Conservation (phyloP, 805 yeast genomes). For the Huiozyma sinensis region DNA sequence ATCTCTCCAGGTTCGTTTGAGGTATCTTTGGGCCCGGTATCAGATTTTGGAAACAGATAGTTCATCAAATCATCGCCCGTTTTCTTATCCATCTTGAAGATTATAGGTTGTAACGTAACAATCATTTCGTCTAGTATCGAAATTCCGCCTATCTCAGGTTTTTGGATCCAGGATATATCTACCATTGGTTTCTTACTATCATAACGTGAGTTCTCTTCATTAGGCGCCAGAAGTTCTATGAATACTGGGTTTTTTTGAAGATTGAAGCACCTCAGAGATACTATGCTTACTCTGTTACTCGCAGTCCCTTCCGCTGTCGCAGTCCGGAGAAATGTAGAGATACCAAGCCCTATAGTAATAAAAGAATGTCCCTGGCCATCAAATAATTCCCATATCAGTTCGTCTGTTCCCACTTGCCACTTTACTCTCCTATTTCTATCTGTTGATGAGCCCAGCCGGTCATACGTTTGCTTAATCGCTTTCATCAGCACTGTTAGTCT, state of each 20-base stretch:
- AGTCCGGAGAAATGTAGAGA: constrained; percentile 36
- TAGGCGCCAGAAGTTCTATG: constrained; percentile 43
- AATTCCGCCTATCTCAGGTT: constrained; percentile 58
- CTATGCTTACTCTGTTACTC: constrained; percentile 35
- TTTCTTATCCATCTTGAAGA: constrained; percentile 45
- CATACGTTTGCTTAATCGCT: constrained; percentile 30
- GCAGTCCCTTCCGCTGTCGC: constrained; percentile 46
- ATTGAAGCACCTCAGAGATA: constrained; percentile 42
- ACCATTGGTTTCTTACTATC: constrained; percentile 29
- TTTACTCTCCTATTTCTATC: constrained; percentile 28
- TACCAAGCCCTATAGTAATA: constrained; percentile 42
- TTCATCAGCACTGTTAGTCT: constrained; percentile 36
- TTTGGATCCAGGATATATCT: constrained; percentile 41
- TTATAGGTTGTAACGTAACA: constrained; percentile 42
- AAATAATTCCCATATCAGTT: constrained; percentile 47
- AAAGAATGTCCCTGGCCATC: constrained; percentile 39
- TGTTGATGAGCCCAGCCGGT: constrained; percentile 18
- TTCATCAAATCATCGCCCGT: constrained; percentile 41
- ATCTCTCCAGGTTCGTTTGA: background rate
- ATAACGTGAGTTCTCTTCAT: constrained; percentile 13
- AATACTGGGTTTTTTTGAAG: constrained; percentile 37
- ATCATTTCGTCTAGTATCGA: constrained; percentile 40
- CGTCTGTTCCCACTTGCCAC: constrained; percentile 42
- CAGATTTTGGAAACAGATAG: constrained; percentile 37
- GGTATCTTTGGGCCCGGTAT: background rate